phyloP scores from a whole-genome alignment of 129 eudicot species.

The Flaveria brownii region DNA sequence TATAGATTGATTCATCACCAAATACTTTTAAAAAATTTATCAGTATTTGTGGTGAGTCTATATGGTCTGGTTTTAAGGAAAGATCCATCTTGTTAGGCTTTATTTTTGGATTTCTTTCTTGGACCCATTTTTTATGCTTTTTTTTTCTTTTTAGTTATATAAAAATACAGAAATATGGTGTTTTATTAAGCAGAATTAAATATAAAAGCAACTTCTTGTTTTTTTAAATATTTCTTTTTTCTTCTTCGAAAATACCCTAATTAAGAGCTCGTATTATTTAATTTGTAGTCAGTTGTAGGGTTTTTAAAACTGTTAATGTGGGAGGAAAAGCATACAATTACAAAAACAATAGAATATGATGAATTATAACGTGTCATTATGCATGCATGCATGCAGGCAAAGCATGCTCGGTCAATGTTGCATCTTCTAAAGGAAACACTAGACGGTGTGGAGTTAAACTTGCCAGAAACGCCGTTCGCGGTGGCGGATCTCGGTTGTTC shows the following conservation, averaged over 20 bases:
- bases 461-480: constrained; percentile 53
- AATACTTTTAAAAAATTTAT: background rate
- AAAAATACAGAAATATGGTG: background rate
- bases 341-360: background rate
- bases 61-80: constrained; percentile 24
- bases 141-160: background rate
- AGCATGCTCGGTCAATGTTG: constrained; percentile 84
- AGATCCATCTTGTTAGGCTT: constrained; percentile 20
- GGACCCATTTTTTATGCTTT: no score
- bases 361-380: constrained; percentile 25
- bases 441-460: constrained; percentile 57
- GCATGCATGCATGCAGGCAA: constrained; percentile 62
- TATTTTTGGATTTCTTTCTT: background rate
- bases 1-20: background rate
- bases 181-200: background rate
- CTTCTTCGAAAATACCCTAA: background rate
- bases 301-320: background rate
- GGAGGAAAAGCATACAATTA: background rate
- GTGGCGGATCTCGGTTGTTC: constrained; percentile 97
- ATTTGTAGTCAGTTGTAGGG: background rate
- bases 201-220: background rate
- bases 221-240: background rate
- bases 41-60: background rate
- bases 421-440: constrained; percentile 78
- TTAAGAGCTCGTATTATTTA: background rate